Evolutionary conservation across 768 basidiomycete species (phyloP).

Genomic region (Lactarius indigo): DNA sequence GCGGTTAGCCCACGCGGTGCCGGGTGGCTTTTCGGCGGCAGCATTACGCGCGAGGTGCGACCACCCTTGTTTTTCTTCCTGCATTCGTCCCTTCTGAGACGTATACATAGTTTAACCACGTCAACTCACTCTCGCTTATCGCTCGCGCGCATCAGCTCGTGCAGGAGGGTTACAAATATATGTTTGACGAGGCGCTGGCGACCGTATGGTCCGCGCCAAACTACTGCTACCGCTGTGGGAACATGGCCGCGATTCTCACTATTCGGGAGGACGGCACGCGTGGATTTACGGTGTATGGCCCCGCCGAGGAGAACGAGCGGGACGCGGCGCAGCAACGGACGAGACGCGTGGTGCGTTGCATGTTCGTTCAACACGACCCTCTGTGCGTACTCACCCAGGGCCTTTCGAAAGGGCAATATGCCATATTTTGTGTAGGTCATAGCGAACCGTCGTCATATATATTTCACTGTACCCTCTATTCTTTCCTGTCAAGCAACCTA

Average conservation of each 20-base stretch:
- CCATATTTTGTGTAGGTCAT: constrained; percentile 48
- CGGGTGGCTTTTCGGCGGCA: constrained; percentile 90
- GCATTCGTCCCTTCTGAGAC: neutral
- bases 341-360: constrained; percentile 62
- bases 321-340: constrained; percentile 73
- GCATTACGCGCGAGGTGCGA: constrained; percentile 77
- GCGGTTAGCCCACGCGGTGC: constrained; percentile 95
- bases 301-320: constrained; percentile 84
- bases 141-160: constrained; percentile 97
- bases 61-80: neutral
- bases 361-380: neutral
- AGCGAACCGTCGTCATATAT: constrained; percentile 4
- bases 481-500: neutral
- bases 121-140: constrained; percentile 82
- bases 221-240: constrained; percentile 84
- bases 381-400: neutral
- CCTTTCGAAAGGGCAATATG: constrained; percentile 44
- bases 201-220: constrained; percentile 94
- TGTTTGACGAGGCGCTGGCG: constrained; percentile 91
- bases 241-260: constrained; percentile 87
- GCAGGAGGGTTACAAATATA: constrained; percentile 93
- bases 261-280: constrained; percentile 64
- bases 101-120: constrained; percentile 75
- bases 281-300: constrained; percentile 79
- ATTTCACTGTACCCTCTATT: neutral